Conservation (phyloP, 2,329 filamentous ascomycete genomes). For the Furcasterigmium sp. region DNA sequence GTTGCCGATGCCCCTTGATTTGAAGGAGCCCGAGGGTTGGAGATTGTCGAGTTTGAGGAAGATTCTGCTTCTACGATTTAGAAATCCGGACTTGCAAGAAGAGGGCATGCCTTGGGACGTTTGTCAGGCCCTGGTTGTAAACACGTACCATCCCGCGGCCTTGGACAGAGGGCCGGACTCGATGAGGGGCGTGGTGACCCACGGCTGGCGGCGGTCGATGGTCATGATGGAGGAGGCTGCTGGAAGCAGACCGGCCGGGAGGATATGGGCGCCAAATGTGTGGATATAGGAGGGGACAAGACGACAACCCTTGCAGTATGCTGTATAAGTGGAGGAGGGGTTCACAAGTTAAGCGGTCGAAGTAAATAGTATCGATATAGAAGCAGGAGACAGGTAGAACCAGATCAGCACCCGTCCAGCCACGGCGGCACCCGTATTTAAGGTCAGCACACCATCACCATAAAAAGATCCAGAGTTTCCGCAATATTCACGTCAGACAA, state of each 20-base stretch:
- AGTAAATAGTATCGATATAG: too few relatives aligned
- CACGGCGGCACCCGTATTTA: too few relatives aligned
- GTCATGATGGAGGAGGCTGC: neutral
- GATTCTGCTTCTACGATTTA: conserved; percentile 43
- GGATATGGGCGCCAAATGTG: neutral
- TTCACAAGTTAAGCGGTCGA: too few relatives aligned
- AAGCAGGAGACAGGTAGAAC: too few relatives aligned
- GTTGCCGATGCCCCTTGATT: conserved; percentile 71
- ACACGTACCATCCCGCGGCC: neutral
- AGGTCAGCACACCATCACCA: too few relatives aligned
- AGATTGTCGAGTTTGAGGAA: conserved; percentile 79
- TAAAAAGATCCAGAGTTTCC: too few relatives aligned
- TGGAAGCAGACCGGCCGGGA: neutral
- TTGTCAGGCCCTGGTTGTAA: neutral
- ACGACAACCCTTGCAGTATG: too few relatives aligned
- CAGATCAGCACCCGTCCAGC: too few relatives aligned
- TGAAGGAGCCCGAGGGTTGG: conserved; percentile 81
- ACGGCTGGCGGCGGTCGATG: neutral
- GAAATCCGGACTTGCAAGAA: neutral
- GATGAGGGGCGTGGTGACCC: neutral
- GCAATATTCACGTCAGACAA: too few relatives aligned
- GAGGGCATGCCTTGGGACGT: neutral
- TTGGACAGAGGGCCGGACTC: neutral
- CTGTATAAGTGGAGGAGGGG: too few relatives aligned
- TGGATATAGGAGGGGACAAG: too few relatives aligned